phyloP scores from a whole-genome alignment of 495 filamentous ascomycete genomes.

The Opeltia flavorubescens region DNA sequence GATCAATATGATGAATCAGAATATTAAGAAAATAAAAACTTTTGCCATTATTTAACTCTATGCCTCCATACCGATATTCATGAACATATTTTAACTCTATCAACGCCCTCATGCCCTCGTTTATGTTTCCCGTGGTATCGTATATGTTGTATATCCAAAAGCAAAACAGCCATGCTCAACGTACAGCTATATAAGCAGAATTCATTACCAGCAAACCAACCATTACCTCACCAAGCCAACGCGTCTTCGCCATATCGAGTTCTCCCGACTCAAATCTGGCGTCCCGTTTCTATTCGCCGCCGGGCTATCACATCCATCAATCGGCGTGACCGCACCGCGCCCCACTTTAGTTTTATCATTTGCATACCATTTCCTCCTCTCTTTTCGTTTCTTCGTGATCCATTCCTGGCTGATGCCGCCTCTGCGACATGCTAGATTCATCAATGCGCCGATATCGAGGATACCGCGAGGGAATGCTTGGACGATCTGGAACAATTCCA shows the following conservation, averaged over 20 bases:
- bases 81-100: no score
- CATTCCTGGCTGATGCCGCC: conserved; percentile 14
- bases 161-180: no score
- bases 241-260: not conserved
- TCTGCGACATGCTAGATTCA: conserved; percentile 37
- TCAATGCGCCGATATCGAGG: conserved; percentile 63
- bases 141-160: conserved; percentile 1
- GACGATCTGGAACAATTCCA: conserved; percentile 93
- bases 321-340: not conserved
- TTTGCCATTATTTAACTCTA: no score
- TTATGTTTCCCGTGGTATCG: not conserved
- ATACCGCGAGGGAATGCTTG: conserved; percentile 75
- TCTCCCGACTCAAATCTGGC: not conserved
- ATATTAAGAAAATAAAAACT: no score
- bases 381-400: conserved; percentile 11
- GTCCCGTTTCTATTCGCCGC: not conserved
- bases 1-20: no score
- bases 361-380: conserved; percentile 10
- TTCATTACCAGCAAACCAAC: no score
- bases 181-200: not conserved
- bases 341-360: conserved; percentile 7
- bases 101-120: not conserved
- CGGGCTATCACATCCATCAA: not conserved
- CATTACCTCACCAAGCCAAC: not conserved
- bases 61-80: no score